A percentile compares a stretch with the other conserved stretches of the same genome.
phyloP scores from a whole-genome alignment of 768 basidiomycete genomes.

The Tulasnella sp. region DNA sequence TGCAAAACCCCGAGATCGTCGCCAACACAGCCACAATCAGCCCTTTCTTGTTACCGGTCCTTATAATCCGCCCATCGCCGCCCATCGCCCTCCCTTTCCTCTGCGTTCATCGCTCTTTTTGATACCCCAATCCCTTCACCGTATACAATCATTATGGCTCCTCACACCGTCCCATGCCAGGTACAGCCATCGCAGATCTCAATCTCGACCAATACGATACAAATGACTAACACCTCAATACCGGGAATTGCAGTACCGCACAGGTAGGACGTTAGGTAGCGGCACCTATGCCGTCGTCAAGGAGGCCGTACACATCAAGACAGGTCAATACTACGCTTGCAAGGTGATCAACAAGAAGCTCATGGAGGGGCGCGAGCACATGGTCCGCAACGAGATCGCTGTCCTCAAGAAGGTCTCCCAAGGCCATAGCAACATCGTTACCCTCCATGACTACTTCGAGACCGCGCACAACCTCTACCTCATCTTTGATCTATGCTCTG shows the following conservation, averaged over 20 bases:
- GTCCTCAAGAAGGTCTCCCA: constrained; percentile 91
- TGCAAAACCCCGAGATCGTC: too few relatives aligned
- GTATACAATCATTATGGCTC: neutral
- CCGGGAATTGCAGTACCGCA: constrained; percentile 51
- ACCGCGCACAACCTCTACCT: constrained; percentile 91
- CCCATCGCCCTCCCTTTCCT: neutral
- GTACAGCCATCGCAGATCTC: neutral
- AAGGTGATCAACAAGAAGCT: constrained; percentile 99
- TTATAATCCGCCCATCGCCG: too few relatives aligned
- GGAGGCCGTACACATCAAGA: constrained; percentile 90
- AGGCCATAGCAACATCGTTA: constrained; percentile 83
- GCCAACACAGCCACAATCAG: too few relatives aligned
- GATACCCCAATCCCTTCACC: constrained; percentile 5
- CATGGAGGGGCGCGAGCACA: constrained; percentile 95
- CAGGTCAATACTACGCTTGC: constrained; percentile 91
- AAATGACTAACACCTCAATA: neutral
- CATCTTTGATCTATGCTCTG: constrained; percentile 91
- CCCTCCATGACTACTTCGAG: constrained; percentile 95
- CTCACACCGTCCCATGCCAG: constrained; percentile 19
- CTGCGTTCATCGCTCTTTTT: neutral
- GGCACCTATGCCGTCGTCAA: constrained; percentile 94
- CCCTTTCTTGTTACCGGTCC: too few relatives aligned
- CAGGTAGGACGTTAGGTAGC: constrained; percentile 78
- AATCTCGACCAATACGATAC: neutral
- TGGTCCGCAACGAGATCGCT: constrained; percentile 97